Evolutionary conservation across 768 basidiomycete genomes (phyloP), one percentile per base, ranked within the genome.

Genomic region (Lepiota venenata): DNA sequence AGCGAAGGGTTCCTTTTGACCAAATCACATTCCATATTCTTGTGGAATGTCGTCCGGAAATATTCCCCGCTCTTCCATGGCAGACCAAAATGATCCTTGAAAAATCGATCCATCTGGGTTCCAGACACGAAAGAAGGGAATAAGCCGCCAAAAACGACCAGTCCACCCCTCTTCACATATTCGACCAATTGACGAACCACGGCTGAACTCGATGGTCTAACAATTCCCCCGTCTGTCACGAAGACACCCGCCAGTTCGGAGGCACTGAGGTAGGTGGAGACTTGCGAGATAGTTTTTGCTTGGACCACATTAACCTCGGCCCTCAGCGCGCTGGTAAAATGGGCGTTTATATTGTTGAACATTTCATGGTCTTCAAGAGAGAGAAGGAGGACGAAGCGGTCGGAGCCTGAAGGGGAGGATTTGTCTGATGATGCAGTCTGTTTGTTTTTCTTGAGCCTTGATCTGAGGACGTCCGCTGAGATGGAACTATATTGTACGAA

Each of bases 41-140:
- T 56, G 4, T 55, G 56, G 61, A 74, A 72, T 1, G 69, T 74
- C 16, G 69, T 69, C 35, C 74, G 71, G 56, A 68, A 66, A 52
- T 78, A 78, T 2, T 67, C 66, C 4, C 75, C 76, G 8, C 57
- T 42, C 52, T 67, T 67, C 75, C 75, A 76, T 0, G 60, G 45
- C 21, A 77, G 64, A 39, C 67, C 64, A 67, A 71, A 72, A 6
- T 59, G 52, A 18, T 62, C 55, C 25, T 64, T 57, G 56, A 74
- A 68, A 47, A 71, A 67, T 6, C 51, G 56, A 44, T 62, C 55
- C 52, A 73, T 60, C 25, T 64, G 62, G 6, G 50, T 27, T 14
- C 58, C 60, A 7, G 41, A 43, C 44, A 72, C 60, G 36, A 63
- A 61, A 36, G 50, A 60, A 60, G 69, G 68, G 62, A 75, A 73